Percentiles rank a stretch among this genome's conserved stretches.
phyloP scores from a whole-genome alignment of 75 land plant species.

The Sequoia sempervirens region DNA sequence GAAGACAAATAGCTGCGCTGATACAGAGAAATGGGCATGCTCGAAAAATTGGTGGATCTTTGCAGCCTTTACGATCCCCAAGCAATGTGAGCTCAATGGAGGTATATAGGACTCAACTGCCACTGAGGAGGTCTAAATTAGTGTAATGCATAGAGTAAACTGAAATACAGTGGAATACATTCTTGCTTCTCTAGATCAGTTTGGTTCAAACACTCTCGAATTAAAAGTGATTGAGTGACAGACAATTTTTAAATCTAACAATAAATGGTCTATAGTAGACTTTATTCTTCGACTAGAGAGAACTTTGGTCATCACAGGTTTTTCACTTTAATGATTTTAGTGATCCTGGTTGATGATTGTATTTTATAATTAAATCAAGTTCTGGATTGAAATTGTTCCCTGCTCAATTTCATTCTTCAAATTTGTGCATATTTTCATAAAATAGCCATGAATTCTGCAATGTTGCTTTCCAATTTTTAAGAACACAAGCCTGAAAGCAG shows the following conservation, averaged over 20 bases:
- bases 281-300: neutral
- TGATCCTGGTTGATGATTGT: neutral
- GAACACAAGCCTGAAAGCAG: neutral
- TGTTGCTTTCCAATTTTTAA: neutral
- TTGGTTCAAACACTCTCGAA: neutral
- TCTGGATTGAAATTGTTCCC: neutral
- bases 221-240: neutral
- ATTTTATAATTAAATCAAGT: neutral
- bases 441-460: neutral
- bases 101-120: constrained; percentile 17
- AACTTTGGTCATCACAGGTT: neutral
- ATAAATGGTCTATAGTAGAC: neutral
- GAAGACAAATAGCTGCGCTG: constrained; percentile 17
- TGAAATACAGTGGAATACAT: neutral
- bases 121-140: neutral
- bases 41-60: constrained; percentile 14
- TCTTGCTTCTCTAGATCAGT: neutral
- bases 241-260: neutral
- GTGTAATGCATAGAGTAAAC: neutral
- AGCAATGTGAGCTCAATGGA: constrained; percentile 35
- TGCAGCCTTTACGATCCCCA: constrained; percentile 19
- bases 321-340: neutral
- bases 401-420: neutral
- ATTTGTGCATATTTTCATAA: neutral
- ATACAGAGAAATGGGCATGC: constrained; percentile 19